Percentiles rank a stretch among this genome's conserved stretches.
Evolutionary conservation across 2,329 filamentous ascomycete genomes (phyloP).

Genomic region (Pseudogymnoascus verrucosus): DNA sequence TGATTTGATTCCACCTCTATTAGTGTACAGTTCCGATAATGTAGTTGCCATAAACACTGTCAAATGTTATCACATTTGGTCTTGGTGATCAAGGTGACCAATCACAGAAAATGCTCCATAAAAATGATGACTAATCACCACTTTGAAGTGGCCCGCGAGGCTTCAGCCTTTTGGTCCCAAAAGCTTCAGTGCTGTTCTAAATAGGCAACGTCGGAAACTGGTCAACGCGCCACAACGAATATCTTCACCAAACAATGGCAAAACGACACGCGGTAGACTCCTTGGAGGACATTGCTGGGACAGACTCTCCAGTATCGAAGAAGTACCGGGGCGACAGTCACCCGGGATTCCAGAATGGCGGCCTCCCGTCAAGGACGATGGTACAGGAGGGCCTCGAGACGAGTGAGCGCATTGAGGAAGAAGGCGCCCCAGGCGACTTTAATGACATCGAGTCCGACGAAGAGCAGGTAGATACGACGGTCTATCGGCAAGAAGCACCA

Average conservation of each 20-base stretch:
- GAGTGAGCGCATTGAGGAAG: conserved; percentile 17
- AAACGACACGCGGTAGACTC: conserved; percentile 55
- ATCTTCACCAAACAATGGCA: conserved; percentile 28
- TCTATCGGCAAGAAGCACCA: conserved; percentile 65
- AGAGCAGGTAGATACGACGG: conserved; percentile 22
- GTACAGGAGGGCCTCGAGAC: conserved; percentile 12
- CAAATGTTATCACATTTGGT: neutral
- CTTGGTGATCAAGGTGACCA: neutral
- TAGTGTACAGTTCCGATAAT: too few species aligned
- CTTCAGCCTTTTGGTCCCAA: conserved; percentile 4
- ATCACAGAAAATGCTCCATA: neutral
- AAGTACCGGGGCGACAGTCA: conserved; percentile 40
- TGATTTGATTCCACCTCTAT: neutral
- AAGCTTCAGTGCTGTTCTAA: neutral
- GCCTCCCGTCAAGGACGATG: conserved; percentile 25
- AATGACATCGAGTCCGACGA: conserved; percentile 28
- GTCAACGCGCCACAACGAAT: conserved; percentile 4
- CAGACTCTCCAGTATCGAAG: conserved; percentile 52
- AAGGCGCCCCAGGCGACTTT: conserved; percentile 22
- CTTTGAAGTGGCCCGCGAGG: neutral
- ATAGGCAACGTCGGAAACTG: conserved; percentile 1
- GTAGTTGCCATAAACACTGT: neutral
- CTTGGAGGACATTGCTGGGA: conserved; percentile 47
- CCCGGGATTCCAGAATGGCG: conserved; percentile 21
- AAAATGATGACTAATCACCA: neutral